A percentile compares a stretch with the other conserved stretches of the same genome.
These are phyloP conservation scores for Metschnikowia lochheadii DNA, from an alignment of 805 yeast genomes.

Conservation along the genomic window DNA sequence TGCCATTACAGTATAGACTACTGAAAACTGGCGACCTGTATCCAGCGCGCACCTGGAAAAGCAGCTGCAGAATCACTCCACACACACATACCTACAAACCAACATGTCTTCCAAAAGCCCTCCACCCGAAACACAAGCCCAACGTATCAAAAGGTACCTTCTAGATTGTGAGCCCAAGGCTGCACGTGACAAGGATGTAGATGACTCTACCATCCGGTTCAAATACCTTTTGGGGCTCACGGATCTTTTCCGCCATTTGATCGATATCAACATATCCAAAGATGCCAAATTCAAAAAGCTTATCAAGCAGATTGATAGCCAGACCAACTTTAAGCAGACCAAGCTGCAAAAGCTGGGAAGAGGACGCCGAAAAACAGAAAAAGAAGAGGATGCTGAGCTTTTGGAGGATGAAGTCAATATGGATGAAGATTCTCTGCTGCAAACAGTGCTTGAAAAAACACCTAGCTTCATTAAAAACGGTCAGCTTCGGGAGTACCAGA, in stretches of 20 bases:
- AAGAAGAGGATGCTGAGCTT: conserved; percentile 93
- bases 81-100: too few species aligned
- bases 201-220: conserved; percentile 74
- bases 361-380: conserved; percentile 76
- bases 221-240: conserved; percentile 77
- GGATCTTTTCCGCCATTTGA: conserved; percentile 83
- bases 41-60: neutral
- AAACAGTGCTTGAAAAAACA: conserved; percentile 75
- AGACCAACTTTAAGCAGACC: conserved; percentile 36
- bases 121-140: conserved; percentile 5
- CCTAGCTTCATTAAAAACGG: conserved; percentile 76
- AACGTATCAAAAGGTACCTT: conserved; percentile 11
- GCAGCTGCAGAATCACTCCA: neutral
- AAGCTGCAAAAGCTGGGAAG: conserved; percentile 36
- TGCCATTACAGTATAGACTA: too few species aligned
- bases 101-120: neutral
- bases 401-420: conserved; percentile 75
- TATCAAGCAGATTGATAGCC: conserved; percentile 52
- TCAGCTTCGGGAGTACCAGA: conserved; percentile 79
- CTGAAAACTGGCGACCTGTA: neutral
- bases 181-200: conserved; percentile 48
- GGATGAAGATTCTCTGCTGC: conserved; percentile 23
- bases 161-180: conserved; percentile 46
- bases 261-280: conserved; percentile 73
- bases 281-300: conserved; percentile 66